Evolutionary conservation across 2,329 filamentous ascomycete genomes (phyloP), one percentile per base, ranked within the genome.

Genomic region (Beauveria pseudobassiana): DNA sequence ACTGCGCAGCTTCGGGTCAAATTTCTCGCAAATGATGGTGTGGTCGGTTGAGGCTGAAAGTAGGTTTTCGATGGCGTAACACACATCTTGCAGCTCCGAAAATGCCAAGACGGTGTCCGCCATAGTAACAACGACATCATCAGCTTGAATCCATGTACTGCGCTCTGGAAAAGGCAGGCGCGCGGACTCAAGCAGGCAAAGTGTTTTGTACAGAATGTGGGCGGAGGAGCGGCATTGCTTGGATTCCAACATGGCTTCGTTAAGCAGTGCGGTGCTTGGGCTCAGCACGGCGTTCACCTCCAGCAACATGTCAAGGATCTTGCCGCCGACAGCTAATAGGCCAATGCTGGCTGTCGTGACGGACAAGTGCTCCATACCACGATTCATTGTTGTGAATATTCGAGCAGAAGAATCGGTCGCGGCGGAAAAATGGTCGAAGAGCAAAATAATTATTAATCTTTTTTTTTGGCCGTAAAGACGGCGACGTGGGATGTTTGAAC

Each of bases 191-290:
- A 74, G 67, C 22, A 73, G 67, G 24, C 62, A 66, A 50, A 75
- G 68, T 5, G 71, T 72, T 65, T 75, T 75, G 66, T 70, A 71
- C 43, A 75, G 67, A 45, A 74, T 68, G 65, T 74, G 71, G 20
- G 74, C 67, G 1, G 74, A 74, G 12, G 74, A 75, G 40, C 74
- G 72, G 43, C 72, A 74, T 63, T 75, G 73, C 55, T 74, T 74
- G 43, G 74, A 64, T 63, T 74, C 72, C 51, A 72, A 71, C 6
- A 75, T 67, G 14, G 72, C 70, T 51, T 69, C 66, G 64, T 69
- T 70, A 62, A 74, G 64, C 30, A 69, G 50, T 7, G 66, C 63
- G 20, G 70, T 71, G 60, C 65, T 64, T 62, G 65, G 61, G 62
- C 66, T 66, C 1, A 72, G 68, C 6, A 70, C 65, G 56, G 68